Evolutionary conservation across 768 basidiomycete genomes (phyloP).

Genomic region (Tricholoma matsutake): DNA sequence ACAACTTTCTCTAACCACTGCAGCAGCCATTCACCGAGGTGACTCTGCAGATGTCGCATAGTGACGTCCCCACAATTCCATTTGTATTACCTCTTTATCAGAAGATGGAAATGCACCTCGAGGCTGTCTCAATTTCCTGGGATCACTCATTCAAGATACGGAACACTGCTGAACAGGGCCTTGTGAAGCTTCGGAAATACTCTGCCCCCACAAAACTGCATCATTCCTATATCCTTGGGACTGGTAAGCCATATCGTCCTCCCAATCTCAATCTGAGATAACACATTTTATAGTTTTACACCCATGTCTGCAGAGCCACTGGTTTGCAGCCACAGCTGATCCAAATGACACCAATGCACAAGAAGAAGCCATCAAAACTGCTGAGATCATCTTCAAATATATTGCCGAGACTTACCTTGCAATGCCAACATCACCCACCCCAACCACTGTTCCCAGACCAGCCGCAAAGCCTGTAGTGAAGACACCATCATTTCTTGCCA

Average conservation of each 20-base stretch:
- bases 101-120: constrained; percentile 21
- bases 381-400: not conserved
- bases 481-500: not conserved
- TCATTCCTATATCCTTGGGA: constrained; percentile 27
- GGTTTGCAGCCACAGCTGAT: not conserved
- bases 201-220: constrained; percentile 22
- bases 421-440: not conserved
- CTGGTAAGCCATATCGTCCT: constrained; percentile 17
- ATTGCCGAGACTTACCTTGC: not conserved
- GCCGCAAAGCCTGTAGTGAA: not conserved
- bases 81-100: constrained; percentile 30
- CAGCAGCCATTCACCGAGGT: not conserved
- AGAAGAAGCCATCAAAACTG: not conserved
- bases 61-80: constrained; percentile 23
- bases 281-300: constrained; percentile 22
- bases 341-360: not conserved
- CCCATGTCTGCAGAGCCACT: constrained; percentile 13
- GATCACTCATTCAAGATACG: constrained; percentile 9
- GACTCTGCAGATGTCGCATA: not conserved
- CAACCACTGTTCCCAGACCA: not conserved
- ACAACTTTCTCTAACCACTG: not conserved
- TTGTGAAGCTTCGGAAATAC: constrained; percentile 1
- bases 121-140: not conserved
- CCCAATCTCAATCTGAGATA: not conserved
- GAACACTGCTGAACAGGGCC: constrained; percentile 18